Evolutionary conservation across 306 rosid species (phyloP), one percentile per base, ranked within the genome.

Genomic region (Quercus berberidifolia): DNA sequence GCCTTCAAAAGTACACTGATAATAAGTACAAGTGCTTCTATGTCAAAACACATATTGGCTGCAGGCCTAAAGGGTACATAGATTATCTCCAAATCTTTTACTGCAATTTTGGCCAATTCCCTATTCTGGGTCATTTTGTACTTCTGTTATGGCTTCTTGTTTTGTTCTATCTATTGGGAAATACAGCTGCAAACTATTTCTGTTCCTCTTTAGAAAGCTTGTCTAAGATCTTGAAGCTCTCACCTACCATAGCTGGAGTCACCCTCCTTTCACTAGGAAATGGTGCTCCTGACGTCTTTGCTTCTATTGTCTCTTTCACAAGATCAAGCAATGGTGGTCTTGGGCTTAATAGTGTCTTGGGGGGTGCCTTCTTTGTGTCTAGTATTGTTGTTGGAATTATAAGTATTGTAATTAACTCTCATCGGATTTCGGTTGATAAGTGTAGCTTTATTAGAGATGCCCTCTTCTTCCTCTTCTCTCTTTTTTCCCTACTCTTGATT

Each of bases 191-290:
- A 4, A 91, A 78, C 38, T 94, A 90, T 83, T 94, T 94, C 46
- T 94, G 97, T 76, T 78, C 84, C 71, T 87, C 92, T 15, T 83
- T 94, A 19, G 93, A 94, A 68, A 88, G 90, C 6, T 75, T 94
- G 35, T 94, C 98, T 1, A 80, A 23, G 15, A 41, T 90, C 41
- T 73, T 94, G 78, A 87, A 89, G 74, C 82, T 94, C 18, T 89
- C 98, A 26, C 98, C 98, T 0, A 86, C 94, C 4, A 89, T 92
- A 74, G 98, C 98, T n/a, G 98, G 98, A 15, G 93, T 92, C 2
- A 94, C 98, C 26, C 86, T 94, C 51, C 97, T 94, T 28, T 94
- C 98, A 43, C 87, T 94, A 0, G 97, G 98, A 41, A 94, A 94
- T 65, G 98, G 98, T 0, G 98, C 97, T 4, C 93, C 96, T 35